phyloP scores from a whole-genome alignment of 2,329 filamentous ascomycete species.

The Sarocladium kiliense region DNA sequence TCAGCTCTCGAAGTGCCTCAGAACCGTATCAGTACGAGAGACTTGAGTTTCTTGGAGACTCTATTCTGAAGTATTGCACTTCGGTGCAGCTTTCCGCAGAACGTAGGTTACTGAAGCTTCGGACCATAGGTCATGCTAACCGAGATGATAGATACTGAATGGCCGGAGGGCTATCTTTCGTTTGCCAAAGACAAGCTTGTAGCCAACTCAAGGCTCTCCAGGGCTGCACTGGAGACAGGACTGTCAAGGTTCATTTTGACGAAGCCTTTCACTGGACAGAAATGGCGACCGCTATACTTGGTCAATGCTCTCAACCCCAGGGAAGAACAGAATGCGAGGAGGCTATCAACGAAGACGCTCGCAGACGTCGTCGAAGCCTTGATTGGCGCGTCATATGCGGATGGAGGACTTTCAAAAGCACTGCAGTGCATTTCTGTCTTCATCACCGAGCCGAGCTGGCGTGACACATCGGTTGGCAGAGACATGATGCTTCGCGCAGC shows the following conservation, averaged over 20 bases:
- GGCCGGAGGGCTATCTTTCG: constrained; percentile 74
- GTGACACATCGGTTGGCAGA: constrained; percentile 34
- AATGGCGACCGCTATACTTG: constrained; percentile 66
- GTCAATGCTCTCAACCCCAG: constrained; percentile 22
- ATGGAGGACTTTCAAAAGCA: constrained; percentile 62
- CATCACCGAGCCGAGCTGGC: constrained; percentile 55
- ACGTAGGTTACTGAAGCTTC: constrained; percentile 34
- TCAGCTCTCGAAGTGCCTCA: constrained; percentile 58
- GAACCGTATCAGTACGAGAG: constrained; percentile 70
- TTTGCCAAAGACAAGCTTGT: constrained; percentile 64
- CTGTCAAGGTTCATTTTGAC: constrained; percentile 71
- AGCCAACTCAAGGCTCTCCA: constrained; percentile 67
- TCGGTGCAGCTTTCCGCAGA: constrained; percentile 57
- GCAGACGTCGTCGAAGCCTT: constrained; percentile 86
- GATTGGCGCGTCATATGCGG: constrained; percentile 68
- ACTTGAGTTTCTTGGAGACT: constrained; percentile 83
- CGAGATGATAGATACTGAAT: constrained; percentile 48
- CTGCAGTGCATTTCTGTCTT: constrained; percentile 61
- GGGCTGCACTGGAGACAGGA: constrained; percentile 55
- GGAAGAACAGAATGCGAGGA: constrained; percentile 18
- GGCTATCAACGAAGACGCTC: constrained; percentile 69
- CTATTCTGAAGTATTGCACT: constrained; percentile 70
- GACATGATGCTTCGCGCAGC: constrained; percentile 34
- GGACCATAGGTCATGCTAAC: background rate
- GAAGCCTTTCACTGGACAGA: constrained; percentile 59